phyloP scores from a whole-genome alignment of 257 asterid species.

The Solanum clarkiae region DNA sequence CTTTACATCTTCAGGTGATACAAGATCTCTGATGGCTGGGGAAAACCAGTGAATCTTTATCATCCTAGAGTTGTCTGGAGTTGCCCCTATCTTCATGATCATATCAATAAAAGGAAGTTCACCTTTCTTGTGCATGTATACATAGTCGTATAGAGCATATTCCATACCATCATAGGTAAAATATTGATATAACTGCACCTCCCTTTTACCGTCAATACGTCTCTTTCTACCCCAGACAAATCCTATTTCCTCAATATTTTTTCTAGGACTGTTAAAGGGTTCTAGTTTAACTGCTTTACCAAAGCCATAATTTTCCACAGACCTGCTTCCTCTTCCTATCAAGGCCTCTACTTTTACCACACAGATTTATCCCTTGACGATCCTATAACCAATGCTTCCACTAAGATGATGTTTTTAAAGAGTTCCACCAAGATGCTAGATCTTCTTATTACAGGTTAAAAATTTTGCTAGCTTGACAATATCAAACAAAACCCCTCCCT shows the following conservation, averaged over 20 bases:
- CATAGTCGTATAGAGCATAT: slow-evolving; percentile 45
- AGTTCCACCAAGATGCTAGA: background rate
- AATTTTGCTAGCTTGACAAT: background rate
- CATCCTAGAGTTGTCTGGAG: slow-evolving; percentile 19
- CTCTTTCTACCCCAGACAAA: slow-evolving; percentile 56
- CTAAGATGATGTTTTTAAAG: background rate
- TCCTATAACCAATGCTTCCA: background rate
- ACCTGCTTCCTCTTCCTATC: background rate
- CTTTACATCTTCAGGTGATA: slow-evolving; percentile 21
- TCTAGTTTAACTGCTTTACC: background rate
- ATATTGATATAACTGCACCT: slow-evolving; percentile 45
- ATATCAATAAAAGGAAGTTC: slow-evolving; percentile 57
- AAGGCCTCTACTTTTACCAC: background rate
- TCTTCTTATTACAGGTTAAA: background rate
- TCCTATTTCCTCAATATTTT: slow-evolving; percentile 19
- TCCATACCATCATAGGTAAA: slow-evolving; percentile 59
- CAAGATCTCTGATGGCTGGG: slow-evolving; percentile 51
- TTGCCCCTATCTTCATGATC: slow-evolving; percentile 60
- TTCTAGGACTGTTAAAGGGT: slow-evolving; percentile 7
- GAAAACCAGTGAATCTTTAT: slow-evolving; percentile 82
- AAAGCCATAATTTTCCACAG: background rate
- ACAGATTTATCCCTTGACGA: background rate
- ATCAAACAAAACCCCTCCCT: background rate
- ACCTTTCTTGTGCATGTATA: slow-evolving; percentile 42
- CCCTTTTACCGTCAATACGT: slow-evolving; percentile 34